Conservation (phyloP, 805 yeast species). For the Suhomyces canberraensis region DNA sequence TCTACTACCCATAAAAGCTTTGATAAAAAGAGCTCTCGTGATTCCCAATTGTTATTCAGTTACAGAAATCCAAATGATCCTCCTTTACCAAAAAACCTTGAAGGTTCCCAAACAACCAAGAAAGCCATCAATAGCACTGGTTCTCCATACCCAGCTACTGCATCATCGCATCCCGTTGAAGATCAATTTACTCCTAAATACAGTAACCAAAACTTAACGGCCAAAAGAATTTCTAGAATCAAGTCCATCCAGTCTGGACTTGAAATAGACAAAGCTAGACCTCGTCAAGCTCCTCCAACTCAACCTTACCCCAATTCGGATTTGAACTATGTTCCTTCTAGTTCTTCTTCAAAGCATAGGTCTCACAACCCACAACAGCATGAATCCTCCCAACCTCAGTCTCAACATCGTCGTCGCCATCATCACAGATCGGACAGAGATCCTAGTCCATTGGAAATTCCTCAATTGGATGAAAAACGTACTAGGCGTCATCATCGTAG, state of each 20-base stretch:
- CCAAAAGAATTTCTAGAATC: conserved; percentile 7
- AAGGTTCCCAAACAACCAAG: not conserved
- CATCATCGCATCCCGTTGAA: conserved; percentile 10
- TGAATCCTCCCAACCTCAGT: not conserved
- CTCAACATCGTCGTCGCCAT: not conserved
- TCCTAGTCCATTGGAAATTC: not conserved
- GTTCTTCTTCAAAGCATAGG: conserved; percentile 6
- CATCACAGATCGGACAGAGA: conserved; percentile 1
- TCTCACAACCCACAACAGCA: conserved; percentile 1
- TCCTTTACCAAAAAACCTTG: not conserved
- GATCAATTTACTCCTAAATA: conserved; percentile 7
- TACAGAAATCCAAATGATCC: conserved; percentile 27
- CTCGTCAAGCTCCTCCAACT: conserved; percentile 11
- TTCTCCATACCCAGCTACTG: conserved; percentile 21
- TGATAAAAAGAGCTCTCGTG: conserved; percentile 19
- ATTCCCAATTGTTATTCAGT: conserved; percentile 35
- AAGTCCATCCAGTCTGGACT: conserved; percentile 7
- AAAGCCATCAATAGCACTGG: conserved; percentile 6
- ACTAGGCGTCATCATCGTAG: conserved; percentile 7
- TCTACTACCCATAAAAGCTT: conserved; percentile 3
- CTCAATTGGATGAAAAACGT: not conserved
- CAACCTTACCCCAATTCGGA: conserved; percentile 5
- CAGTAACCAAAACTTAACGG: conserved; percentile 6
- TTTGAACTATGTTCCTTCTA: conserved; percentile 11
- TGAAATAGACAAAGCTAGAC: conserved; percentile 6